Evolutionary conservation across 2,329 filamentous ascomycete genomes (phyloP).

Genomic region (Nigrospora oryzae): DNA sequence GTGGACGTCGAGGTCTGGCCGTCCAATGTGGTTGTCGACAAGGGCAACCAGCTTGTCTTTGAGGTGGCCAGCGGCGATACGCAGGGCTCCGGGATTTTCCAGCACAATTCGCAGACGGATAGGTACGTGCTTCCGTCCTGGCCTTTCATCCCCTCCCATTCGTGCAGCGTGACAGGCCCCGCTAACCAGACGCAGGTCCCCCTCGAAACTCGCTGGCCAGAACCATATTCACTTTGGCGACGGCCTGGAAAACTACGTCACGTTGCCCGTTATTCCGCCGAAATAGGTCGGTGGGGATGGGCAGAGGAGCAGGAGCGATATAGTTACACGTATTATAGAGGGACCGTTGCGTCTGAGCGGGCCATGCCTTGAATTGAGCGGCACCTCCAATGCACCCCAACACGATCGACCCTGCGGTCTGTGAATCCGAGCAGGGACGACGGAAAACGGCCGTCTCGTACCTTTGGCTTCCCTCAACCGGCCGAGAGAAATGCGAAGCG

Average conservation of each 20-base stretch:
- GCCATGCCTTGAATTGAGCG: no score
- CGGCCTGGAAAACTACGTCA: constrained; percentile 34
- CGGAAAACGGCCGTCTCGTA: no score
- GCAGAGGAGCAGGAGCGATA: no score
- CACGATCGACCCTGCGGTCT: no score
- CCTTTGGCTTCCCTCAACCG: no score
- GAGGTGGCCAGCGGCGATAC: constrained; percentile 40
- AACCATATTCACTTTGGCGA: constrained; percentile 38
- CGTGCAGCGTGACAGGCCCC: neutral
- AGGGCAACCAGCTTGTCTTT: constrained; percentile 35
- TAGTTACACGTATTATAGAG: neutral
- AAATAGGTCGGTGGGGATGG: constrained; percentile 10
- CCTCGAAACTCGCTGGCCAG: constrained; percentile 29
- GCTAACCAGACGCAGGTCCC: constrained; percentile 15
- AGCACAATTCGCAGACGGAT: constrained; percentile 32
- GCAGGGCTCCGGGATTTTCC: constrained; percentile 41
- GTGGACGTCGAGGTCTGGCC: constrained; percentile 60
- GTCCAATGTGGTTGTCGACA: constrained; percentile 47
- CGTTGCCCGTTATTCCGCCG: constrained; percentile 34
- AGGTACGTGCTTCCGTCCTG: constrained; percentile 15
- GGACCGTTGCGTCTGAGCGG: neutral
- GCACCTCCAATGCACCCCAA: no score
- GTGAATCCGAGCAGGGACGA: no score
- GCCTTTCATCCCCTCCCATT: neutral
- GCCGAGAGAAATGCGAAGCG: no score